phyloP scores from a whole-genome alignment of 495 filamentous ascomycete species.

The Hypoxylon subgilvum region DNA sequence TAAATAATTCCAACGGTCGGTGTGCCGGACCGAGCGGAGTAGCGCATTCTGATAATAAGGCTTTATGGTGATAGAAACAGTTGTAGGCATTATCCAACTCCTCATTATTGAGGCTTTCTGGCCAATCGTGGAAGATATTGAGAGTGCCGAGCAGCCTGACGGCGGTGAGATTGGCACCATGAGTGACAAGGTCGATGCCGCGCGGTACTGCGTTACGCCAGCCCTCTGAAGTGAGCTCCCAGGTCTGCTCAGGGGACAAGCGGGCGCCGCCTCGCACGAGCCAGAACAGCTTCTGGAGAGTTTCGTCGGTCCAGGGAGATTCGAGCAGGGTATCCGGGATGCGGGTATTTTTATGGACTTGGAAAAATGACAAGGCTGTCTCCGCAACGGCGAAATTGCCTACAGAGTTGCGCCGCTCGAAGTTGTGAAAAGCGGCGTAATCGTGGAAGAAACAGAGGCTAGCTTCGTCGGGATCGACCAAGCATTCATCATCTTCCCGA shows the following conservation, averaged over 20 bases:
- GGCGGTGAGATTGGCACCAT: not conserved
- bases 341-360: constrained; percentile 34
- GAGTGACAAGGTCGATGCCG: too few relatives aligned
- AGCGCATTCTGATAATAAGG: too few relatives aligned
- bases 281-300: constrained; percentile 47
- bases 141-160: not conserved
- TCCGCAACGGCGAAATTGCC: too few relatives aligned
- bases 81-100: too few relatives aligned
- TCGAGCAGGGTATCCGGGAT: constrained; percentile 45
- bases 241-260: constrained; percentile 31
- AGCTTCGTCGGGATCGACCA: constrained; percentile 7
- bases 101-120: too few relatives aligned
- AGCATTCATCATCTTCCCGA: not conserved
- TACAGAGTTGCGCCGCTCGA: too few relatives aligned
- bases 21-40: too few relatives aligned
- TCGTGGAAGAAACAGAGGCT: constrained; percentile 25
- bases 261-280: constrained; percentile 41
- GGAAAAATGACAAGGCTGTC: too few relatives aligned
- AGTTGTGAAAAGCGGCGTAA: constrained; percentile 27
- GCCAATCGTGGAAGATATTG: too few relatives aligned
- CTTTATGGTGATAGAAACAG: too few relatives aligned
- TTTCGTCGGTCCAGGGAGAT: constrained; percentile 36
- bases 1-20: too few relatives aligned
- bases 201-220: constrained; percentile 13
- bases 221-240: constrained; percentile 42